phyloP scores from a whole-genome alignment of 495 filamentous ascomycete genomes.

The Venustampulla echinocandica region DNA sequence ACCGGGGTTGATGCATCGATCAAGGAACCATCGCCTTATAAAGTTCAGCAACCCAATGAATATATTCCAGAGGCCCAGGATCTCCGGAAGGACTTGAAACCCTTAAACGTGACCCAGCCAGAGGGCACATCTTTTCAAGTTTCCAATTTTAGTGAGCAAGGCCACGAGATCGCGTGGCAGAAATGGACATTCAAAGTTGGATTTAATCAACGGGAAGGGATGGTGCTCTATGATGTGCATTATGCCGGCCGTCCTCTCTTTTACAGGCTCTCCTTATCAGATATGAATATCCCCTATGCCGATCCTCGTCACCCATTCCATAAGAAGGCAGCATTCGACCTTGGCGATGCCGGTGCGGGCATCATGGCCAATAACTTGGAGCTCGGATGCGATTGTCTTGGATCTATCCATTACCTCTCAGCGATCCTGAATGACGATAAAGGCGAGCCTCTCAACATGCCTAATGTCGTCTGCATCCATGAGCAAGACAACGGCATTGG shows the following conservation, averaged over 20 bases:
- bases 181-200: conserved; percentile 60
- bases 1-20: conserved; percentile 54
- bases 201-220: conserved; percentile 56
- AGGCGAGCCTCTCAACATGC: conserved; percentile 44
- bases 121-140: conserved; percentile 65
- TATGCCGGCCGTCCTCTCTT: conserved; percentile 62
- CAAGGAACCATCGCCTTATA: conserved; percentile 44
- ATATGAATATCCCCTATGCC: conserved; percentile 62
- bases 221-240: conserved; percentile 54
- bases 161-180: conserved; percentile 51
- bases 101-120: conserved; percentile 66
- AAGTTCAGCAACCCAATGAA: conserved; percentile 52
- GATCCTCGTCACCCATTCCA: conserved; percentile 61
- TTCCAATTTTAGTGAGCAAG: conserved; percentile 37
- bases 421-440: conserved; percentile 47
- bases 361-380: conserved; percentile 58
- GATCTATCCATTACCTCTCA: conserved; percentile 56
- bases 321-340: conserved; percentile 62
- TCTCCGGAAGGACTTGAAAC: conserved; percentile 60
- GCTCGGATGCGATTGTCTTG: conserved; percentile 61
- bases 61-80: conserved; percentile 66
- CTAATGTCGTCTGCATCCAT: conserved; percentile 56
- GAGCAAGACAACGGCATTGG: conserved; percentile 60
- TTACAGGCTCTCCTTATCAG: conserved; percentile 61
- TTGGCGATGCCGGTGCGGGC: conserved; percentile 59